Evolutionary conservation across 2,329 filamentous ascomycete species (phyloP).

Genomic region (Hypocrella siamensis): DNA sequence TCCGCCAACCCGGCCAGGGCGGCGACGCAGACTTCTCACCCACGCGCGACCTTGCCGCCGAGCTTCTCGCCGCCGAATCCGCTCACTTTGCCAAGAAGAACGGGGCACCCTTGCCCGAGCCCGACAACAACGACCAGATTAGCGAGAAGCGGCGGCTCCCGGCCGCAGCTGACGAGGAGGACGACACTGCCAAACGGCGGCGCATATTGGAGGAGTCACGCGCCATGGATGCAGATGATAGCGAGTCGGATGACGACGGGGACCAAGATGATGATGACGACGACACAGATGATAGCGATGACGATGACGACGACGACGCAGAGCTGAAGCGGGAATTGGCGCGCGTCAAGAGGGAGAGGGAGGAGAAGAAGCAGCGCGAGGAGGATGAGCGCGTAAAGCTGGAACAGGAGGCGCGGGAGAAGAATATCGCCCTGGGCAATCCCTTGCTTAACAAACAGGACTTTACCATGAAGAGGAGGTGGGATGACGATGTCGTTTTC

Average conservation of each 20-base stretch:
- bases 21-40: constrained; percentile 43
- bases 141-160: constrained; percentile 44
- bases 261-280: constrained; percentile 27
- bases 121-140: constrained; percentile 32
- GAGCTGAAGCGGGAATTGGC: constrained; percentile 86
- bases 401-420: constrained; percentile 71
- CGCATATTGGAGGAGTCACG: constrained; percentile 77
- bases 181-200: constrained; percentile 67
- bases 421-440: constrained; percentile 83
- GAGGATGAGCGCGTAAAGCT: constrained; percentile 67
- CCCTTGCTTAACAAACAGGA: constrained; percentile 78
- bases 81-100: constrained; percentile 77
- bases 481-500: constrained; percentile 98
- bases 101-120: constrained; percentile 28
- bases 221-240: constrained; percentile 68
- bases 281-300: constrained; percentile 39
- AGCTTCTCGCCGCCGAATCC: constrained; percentile 78
- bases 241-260: constrained; percentile 43
- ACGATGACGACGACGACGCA: constrained; percentile 46
- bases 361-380: constrained; percentile 27
- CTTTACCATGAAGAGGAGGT: constrained; percentile 80
- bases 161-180: constrained; percentile 28
- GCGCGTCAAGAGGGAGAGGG: constrained; percentile 71
- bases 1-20: constrained; percentile 74
- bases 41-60: constrained; percentile 66